These are phyloP conservation scores for Microthlaspi erraticum DNA, from an alignment of 345 rosid genomes.

Conservation along the genomic window DNA sequence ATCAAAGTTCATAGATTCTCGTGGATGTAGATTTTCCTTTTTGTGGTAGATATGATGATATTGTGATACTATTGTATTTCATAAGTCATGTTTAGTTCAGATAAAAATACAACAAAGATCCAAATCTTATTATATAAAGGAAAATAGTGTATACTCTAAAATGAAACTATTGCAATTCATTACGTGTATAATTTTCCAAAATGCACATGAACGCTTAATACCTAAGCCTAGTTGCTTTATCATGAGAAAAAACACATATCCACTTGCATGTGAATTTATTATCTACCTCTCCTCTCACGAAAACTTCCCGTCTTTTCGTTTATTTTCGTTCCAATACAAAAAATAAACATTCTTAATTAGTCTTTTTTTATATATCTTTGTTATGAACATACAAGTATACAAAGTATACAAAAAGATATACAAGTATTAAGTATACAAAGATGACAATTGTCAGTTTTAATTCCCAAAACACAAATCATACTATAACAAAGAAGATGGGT, in stretches of 20 bases:
- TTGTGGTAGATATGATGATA: slow-evolving; percentile 20
- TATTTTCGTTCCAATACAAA: slow-evolving; percentile 13
- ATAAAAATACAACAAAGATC: background rate
- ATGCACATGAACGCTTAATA: slow-evolving; percentile 38
- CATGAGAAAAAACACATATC: slow-evolving; percentile 35
- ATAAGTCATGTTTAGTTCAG: slow-evolving; percentile 2
- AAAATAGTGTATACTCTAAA: background rate
- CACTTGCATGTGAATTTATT: slow-evolving; percentile 47
- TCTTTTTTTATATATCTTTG: background rate
- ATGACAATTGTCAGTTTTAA: slow-evolving; percentile 2
- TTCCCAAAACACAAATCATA: background rate
- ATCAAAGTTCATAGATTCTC: slow-evolving; percentile 23
- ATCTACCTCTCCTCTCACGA: slow-evolving; percentile 25
- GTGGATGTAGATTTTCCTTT: slow-evolving; percentile 35
- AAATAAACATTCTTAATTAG: background rate
- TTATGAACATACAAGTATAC: slow-evolving; percentile 1
- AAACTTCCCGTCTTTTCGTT: slow-evolving; percentile 27
- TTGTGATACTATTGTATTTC: slow-evolving; percentile 19
- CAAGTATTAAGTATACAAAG: no score
- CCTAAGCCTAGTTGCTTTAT: slow-evolving; percentile 16
- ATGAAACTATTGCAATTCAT: slow-evolving; percentile 16
- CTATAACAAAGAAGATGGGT: background rate
- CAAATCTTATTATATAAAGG: background rate
- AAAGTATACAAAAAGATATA: no score
- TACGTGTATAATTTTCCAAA: slow-evolving; percentile 30